Evolutionary conservation across 257 asterid species (phyloP).

Genomic region (Solanum ahanhuiri): DNA sequence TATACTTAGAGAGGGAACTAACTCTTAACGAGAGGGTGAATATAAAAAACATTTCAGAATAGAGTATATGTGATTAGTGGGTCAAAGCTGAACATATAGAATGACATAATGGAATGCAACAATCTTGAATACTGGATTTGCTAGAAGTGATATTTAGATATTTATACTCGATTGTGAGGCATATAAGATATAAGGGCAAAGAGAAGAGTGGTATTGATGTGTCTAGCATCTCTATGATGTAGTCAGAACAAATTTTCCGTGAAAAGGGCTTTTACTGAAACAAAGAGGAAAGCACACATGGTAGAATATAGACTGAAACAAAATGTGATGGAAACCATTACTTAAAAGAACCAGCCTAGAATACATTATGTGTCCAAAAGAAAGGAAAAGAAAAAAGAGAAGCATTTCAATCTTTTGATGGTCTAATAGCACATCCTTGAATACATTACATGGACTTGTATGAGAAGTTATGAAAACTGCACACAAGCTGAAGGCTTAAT

Average conservation of each 20-base stretch:
- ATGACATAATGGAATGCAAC: background rate
- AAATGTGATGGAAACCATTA: background rate
- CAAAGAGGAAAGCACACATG: background rate
- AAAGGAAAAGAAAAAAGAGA: background rate
- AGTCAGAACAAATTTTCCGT: background rate
- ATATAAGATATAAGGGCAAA: background rate
- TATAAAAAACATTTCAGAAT: background rate
- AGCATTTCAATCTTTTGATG: background rate
- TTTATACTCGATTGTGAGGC: background rate
- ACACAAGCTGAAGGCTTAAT: background rate
- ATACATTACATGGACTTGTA: background rate
- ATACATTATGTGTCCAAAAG: background rate
- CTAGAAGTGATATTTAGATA: background rate
- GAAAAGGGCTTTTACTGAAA: background rate
- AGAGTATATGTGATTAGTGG: background rate
- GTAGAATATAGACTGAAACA: background rate
- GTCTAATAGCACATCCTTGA: background rate
- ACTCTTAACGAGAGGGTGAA: background rate
- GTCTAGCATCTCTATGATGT: background rate
- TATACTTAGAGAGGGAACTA: background rate
- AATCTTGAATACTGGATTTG: background rate
- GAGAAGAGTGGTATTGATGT: background rate
- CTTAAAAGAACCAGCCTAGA: background rate
- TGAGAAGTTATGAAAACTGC: background rate
- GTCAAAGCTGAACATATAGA: background rate